Base-by-base conservation (phyloP, 352 stramenopile species). In the Pilasporangium apinafurcum region DNA sequence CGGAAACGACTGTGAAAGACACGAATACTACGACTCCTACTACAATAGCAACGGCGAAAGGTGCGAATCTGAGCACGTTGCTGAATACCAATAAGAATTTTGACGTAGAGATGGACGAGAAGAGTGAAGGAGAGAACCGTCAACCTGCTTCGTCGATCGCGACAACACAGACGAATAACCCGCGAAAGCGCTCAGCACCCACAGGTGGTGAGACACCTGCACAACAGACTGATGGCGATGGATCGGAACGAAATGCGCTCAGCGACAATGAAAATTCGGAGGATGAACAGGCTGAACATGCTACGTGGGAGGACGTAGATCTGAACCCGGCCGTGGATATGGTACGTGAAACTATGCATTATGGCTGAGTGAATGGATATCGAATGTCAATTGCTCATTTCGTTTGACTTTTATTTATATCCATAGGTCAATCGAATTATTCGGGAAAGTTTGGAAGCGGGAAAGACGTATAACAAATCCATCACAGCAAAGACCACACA, bases 381-480 rank as follows among this genome's bases (percentile, higher is more conserved):
- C 39, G 20, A 28, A 6, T 10, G 4, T 33, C 5, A 22, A 16
- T 5, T 59, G 5, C 35, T 7, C 12, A 25, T 25, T 17, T 31
- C n/a, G 7, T 2, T 31, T 20, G 14, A n/a, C 25, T 21, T 22
- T 10, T 22, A 37, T 25, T 10, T 21, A 26, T 21, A 7, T 28
- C 16, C 38, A 20, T 42, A 79, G 66, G 65, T 82, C 24, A 72
- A 69, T 51, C 71, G 68, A 40, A 49, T 92, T 2, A 57, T 87
- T n/a, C 66, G 72, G 13, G 74, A 85, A 16, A 69, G 72, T 22
- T 48, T 90, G 22, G 80, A 92, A 31, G 80, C 77, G 22, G 80
- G 74, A 40, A 88, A 89, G 58, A 86, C 77, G 22, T 92, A 88
- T 61, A 92, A 89, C 60, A 87, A 88, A 47, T 86, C 74, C 37